Evolutionary conservation across 495 filamentous ascomycete species (phyloP).

Genomic region (Penicillium diatomitis): DNA sequence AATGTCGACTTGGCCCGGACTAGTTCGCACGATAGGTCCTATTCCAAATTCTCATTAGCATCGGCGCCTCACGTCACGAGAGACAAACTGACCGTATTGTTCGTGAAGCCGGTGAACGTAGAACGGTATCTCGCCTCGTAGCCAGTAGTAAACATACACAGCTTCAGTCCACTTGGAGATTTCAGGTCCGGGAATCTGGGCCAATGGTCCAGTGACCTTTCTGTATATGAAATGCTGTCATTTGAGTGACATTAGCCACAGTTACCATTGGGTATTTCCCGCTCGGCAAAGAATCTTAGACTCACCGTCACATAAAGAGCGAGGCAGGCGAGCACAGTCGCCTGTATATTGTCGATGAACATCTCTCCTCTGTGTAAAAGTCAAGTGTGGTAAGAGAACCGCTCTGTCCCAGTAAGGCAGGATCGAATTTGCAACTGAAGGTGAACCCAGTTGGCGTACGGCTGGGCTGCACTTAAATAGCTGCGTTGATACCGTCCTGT

Average conservation of each 20-base stretch:
- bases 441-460: no score
- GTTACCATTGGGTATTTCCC: no score
- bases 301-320: background rate
- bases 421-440: no score
- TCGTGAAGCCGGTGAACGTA: conserved; percentile 37
- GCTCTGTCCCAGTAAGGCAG: no score
- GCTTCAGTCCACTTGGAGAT: conserved; percentile 28
- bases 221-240: conserved; percentile 5
- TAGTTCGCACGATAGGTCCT: conserved; percentile 37
- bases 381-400: no score
- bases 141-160: conserved; percentile 21
- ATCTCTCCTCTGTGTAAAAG: no score
- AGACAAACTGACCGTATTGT: conserved; percentile 25
- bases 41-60: background rate
- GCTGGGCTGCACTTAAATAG: no score
- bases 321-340: background rate
- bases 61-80: background rate
- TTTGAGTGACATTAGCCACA: background rate
- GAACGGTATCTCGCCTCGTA: conserved; percentile 19
- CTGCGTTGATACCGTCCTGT: no score
- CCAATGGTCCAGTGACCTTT: conserved; percentile 10
- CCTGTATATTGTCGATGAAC: background rate
- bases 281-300: no score
- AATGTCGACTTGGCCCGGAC: conserved; percentile 29
- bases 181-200: conserved; percentile 14